Base-by-base conservation (phyloP, 345 rosid genomes). In the Rhizophora mangle region DNA sequence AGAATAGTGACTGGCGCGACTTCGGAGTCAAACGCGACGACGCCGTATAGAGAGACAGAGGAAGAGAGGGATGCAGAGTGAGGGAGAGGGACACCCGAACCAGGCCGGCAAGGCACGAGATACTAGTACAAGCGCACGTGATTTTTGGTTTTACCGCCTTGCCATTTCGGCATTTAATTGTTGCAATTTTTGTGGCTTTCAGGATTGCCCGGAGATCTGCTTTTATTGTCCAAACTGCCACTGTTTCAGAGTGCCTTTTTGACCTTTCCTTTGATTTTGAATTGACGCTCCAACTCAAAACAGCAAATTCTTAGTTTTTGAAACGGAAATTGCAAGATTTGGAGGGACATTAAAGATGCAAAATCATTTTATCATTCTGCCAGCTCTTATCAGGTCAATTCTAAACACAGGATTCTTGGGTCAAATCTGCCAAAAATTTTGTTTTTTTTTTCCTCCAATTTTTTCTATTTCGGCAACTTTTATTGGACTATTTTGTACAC, bases 261-360 rank as follows among this genome's bases (percentile, higher is more conserved):
- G 6, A 7, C 49, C 21, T 26, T 8, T 8, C 37, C 8, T 18
- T 26, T 10, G 10, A 64, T 39, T 43, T 43, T 37, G 59, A 55
- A 55, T 55, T 55, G 59, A 55, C 59, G 59, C 30, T 55, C 59
- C 59, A 22, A 22, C 59, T 55, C 21, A 43, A 34, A 43, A 43
- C 49, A 15, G 49, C 19, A 15, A 43, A 43, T 43, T 5, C 3
- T 2, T 43, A 1, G 24, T 43, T 55, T 55, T 55, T 22, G 15
- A 55, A 22, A 43, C 49, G 49, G 49, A 43, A 13, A 15, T 43
- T 1, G 6, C 29, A 21, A 22, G 29, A 7, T 22, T 22, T 54
- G 29, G 27, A 54, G 27, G 26, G 59, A 24, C 59, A 7, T 20
- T 55, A 9, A 55, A n/a, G 27, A 55, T 21, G 49, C 49, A 13